These are phyloP conservation scores for Viridothelium virens DNA, from an alignment of 495 filamentous ascomycete genomes.

Conservation along the genomic window DNA sequence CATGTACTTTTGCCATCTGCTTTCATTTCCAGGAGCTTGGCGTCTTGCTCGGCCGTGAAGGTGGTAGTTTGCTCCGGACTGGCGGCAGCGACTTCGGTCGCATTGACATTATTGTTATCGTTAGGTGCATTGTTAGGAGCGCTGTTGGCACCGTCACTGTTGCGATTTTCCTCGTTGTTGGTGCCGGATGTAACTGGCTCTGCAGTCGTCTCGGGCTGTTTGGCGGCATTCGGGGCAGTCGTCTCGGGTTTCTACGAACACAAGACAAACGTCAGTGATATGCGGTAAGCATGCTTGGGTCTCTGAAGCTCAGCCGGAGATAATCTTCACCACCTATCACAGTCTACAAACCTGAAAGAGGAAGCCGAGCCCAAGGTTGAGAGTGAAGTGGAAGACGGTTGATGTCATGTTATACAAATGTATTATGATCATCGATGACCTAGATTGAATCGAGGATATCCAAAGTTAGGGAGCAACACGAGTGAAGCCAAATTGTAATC, in stretches of 20 bases:
- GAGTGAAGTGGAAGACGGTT: background rate
- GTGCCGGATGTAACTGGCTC: background rate
- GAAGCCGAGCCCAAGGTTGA: background rate
- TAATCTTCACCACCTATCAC: background rate
- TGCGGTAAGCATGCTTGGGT: background rate
- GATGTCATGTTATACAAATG: background rate
- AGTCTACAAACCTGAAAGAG: background rate
- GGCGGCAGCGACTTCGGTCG: too few relatives aligned
- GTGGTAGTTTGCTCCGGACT: background rate
- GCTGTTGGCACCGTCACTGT: background rate
- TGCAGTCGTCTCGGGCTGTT: background rate
- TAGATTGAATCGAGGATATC: background rate
- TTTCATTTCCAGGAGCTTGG: slow-evolving; percentile 21
- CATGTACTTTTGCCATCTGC: slow-evolving; percentile 16
- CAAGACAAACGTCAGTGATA: background rate
- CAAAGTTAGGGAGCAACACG: background rate
- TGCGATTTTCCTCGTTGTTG: background rate
- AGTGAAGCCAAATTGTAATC: background rate
- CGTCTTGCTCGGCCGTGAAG: slow-evolving; percentile 22
- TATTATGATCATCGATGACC: background rate
- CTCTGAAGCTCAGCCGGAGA: background rate
- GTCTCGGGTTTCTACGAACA: background rate
- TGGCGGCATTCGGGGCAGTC: background rate
- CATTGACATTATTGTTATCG: background rate
- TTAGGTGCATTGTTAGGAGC: too few relatives aligned